Percentiles rank a stretch among this genome's conserved stretches.
Evolutionary conservation across 495 filamentous ascomycete species (phyloP).

Genomic region (Margaritispora aquatica): DNA sequence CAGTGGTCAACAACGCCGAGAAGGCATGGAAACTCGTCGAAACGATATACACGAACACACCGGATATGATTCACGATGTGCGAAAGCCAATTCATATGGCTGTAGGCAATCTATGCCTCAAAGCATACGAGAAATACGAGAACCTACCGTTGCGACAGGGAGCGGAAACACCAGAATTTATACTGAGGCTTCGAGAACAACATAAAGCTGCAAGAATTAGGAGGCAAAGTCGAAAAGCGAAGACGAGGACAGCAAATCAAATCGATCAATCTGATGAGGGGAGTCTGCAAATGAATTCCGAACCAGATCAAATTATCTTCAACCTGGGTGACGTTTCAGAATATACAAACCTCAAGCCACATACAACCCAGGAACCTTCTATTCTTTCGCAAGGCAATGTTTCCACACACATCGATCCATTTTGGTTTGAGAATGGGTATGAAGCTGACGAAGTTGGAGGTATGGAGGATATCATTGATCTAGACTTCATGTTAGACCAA

Average conservation of each 20-base stretch:
- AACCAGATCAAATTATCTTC: background rate
- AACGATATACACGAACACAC: constrained; percentile 34
- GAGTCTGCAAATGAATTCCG: background rate
- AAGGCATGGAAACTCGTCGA: constrained; percentile 74
- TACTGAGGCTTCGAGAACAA: constrained; percentile 37
- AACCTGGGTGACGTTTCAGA: background rate
- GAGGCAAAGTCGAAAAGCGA: constrained; percentile 36
- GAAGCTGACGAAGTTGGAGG: constrained; percentile 5
- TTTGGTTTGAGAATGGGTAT: constrained; percentile 20
- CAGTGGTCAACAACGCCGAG: constrained; percentile 55
- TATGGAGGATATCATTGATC: constrained; percentile 16
- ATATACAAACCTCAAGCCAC: constrained; percentile 12
- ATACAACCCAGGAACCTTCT: too few relatives aligned
- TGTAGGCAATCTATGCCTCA: constrained; percentile 30
- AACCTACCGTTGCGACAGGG: constrained; percentile 15
- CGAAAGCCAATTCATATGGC: constrained; percentile 28
- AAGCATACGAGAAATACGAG: constrained; percentile 26
- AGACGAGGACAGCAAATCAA: background rate
- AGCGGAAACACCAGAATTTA: constrained; percentile 33
- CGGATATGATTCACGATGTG: constrained; percentile 24
- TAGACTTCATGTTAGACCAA: constrained; percentile 23
- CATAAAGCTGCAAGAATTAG: constrained; percentile 57
- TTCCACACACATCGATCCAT: constrained; percentile 18
- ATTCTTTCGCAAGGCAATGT: too few relatives aligned
- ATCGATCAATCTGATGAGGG: too few relatives aligned